Evolutionary conservation across 768 basidiomycete genomes (phyloP).

Genomic region (Lactifluus rugatus): DNA sequence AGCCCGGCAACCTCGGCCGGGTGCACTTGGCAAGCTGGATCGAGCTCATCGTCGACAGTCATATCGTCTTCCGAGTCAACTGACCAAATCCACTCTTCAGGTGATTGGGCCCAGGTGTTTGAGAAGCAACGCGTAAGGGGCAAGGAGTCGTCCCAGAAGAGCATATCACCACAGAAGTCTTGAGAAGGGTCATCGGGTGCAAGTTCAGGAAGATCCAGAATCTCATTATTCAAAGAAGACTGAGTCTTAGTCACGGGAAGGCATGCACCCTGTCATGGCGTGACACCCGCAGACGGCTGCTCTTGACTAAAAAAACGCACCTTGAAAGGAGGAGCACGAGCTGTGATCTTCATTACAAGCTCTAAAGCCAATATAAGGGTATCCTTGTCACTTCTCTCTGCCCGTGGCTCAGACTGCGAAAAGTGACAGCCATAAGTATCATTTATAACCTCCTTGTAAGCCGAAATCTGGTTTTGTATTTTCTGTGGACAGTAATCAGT

Average conservation of each 20-base stretch:
- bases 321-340: constrained; percentile 10
- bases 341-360: constrained; percentile 6
- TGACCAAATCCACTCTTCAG: constrained; percentile 6
- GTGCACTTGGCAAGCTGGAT: not conserved
- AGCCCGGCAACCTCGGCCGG: not conserved
- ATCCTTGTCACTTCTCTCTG: not conserved
- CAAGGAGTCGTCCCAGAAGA: not conserved
- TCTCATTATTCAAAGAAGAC: not conserved
- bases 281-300: not conserved
- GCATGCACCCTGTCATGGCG: not conserved
- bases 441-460: not conserved
- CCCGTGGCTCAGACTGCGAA: not conserved
- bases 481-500: constrained; percentile 4
- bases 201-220: not conserved
- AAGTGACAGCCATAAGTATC: not conserved
- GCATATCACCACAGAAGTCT: not conserved
- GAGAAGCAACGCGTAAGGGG: not conserved
- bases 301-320: not conserved
- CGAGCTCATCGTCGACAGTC: not conserved
- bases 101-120: not conserved
- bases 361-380: constrained; percentile 14
- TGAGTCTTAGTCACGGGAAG: not conserved
- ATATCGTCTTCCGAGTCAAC: not conserved
- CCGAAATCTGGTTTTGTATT: not conserved
- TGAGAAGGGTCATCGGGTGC: not conserved